A percentile compares a stretch with the other conserved stretches of the same genome.
These are phyloP conservation scores for Jatropha multifida DNA, from an alignment of 441 rosid genomes.

Conservation along the genomic window DNA sequence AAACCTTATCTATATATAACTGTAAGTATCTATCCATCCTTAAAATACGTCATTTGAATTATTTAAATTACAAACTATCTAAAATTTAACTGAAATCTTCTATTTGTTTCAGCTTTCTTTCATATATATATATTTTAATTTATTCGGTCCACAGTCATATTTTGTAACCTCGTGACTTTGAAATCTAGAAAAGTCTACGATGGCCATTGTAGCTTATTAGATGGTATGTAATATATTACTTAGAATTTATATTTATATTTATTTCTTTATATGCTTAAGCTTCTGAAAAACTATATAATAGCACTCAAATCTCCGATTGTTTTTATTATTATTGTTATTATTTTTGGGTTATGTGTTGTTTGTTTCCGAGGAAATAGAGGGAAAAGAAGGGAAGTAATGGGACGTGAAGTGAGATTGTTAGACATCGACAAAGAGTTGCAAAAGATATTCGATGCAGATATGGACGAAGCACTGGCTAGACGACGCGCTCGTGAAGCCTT, in stretches of 20 bases:
- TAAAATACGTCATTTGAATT: too few relatives aligned
- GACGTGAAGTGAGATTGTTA: slow-evolving; percentile 37
- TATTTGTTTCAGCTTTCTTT: too few relatives aligned
- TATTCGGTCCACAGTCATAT: neutral
- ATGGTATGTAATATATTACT: neutral
- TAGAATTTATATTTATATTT: neutral
- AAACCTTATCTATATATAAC: too few relatives aligned
- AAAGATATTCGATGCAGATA: slow-evolving; percentile 51
- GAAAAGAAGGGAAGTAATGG: slow-evolving; percentile 39
- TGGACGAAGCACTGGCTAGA: slow-evolving; percentile 75
- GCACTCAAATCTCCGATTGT: too few relatives aligned
- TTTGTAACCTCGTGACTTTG: neutral
- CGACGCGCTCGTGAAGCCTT: slow-evolving; percentile 82
- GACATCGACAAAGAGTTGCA: slow-evolving; percentile 54
- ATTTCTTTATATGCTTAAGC: neutral
- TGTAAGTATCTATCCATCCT: too few relatives aligned
- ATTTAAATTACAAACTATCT: too few relatives aligned
- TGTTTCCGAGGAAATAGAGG: slow-evolving; percentile 19
- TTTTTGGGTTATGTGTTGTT: slow-evolving; percentile 7
- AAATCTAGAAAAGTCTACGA: neutral
- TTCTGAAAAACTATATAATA: neutral
- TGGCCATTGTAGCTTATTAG: neutral
- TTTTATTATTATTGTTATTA: neutral
- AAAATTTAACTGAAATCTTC: too few relatives aligned
- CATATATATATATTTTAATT: too few relatives aligned